phyloP scores from a whole-genome alignment of 2,329 filamentous ascomycete genomes.

The Coniella vitis region DNA sequence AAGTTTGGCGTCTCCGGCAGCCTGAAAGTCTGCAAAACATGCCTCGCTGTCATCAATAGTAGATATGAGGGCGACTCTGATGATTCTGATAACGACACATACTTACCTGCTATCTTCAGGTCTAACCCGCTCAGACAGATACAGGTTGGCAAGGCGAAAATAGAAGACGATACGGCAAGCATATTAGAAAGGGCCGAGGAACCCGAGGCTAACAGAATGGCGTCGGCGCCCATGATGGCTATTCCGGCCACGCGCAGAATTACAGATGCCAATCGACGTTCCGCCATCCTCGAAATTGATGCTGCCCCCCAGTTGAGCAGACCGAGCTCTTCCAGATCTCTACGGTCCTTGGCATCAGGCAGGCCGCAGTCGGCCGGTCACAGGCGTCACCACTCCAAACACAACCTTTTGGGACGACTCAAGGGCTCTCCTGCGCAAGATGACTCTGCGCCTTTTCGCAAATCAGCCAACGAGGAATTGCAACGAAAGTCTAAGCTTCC shows the following conservation, averaged over 20 bases:
- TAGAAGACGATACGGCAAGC: constrained; percentile 32
- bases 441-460: constrained; percentile 83
- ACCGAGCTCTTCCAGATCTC: constrained; percentile 88
- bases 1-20: constrained; percentile 81
- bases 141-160: constrained; percentile 27
- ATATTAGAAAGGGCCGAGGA: constrained; percentile 36
- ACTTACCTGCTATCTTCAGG: constrained; percentile 58
- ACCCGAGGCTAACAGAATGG: constrained; percentile 42
- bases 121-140: constrained; percentile 40
- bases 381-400: constrained; percentile 79
- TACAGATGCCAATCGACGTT: constrained; percentile 63
- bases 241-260: constrained; percentile 59
- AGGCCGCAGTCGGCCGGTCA: constrained; percentile 75
- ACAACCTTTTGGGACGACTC: constrained; percentile 72
- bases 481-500: constrained; percentile 62
- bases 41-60: constrained; percentile 83
- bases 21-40: constrained; percentile 86
- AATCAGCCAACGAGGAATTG: constrained; percentile 59
- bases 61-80: constrained; percentile 84
- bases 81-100: constrained; percentile 73
- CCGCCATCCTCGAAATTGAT: constrained; percentile 85
- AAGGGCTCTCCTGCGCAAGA: constrained; percentile 56
- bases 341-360: constrained; percentile 63
- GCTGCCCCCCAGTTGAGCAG: constrained; percentile 61
- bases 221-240: constrained; percentile 66